These are phyloP conservation scores for Neopestalotiopsis sp. DNA, from an alignment of 2,329 filamentous ascomycete species.

Conservation along the genomic window DNA sequence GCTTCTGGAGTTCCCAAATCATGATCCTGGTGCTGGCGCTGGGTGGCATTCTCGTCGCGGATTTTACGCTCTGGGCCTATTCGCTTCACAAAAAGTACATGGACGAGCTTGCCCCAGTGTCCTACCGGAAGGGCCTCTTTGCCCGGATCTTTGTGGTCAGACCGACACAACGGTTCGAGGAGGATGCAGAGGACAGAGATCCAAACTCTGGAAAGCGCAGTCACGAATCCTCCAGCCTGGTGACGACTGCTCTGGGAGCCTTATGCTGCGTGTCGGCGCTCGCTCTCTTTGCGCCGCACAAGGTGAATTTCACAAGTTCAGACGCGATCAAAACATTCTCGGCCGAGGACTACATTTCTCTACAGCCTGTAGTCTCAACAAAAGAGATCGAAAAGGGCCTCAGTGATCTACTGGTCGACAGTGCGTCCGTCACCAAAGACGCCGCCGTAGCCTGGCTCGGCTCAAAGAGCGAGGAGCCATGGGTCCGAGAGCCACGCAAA, in stretches of 20 bases:
- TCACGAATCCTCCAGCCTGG: not conserved
- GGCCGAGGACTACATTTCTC: not conserved
- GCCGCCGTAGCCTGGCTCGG: not conserved
- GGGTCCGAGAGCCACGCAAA: not conserved
- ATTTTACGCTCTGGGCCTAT: constrained; percentile 11
- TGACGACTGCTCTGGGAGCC: not conserved
- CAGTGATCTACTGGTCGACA: constrained; percentile 1
- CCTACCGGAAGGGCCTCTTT: not conserved
- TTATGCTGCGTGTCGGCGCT: constrained; percentile 10
- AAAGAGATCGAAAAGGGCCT: not conserved
- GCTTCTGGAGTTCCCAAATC: constrained; percentile 3
- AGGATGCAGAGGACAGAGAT: not conserved
- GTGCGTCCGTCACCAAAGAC: not conserved
- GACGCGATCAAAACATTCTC: not conserved
- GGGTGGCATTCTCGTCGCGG: constrained; percentile 9
- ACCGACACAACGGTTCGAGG: not conserved
- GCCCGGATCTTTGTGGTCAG: not conserved
- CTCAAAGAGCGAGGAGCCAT: not conserved
- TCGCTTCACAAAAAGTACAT: not conserved
- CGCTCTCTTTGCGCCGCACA: constrained; percentile 10
- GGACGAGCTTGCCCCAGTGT: not conserved
- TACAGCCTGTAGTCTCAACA: not conserved
- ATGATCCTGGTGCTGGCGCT: constrained; percentile 9
- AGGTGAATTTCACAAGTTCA: not conserved
- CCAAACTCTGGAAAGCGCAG: not conserved